Evolutionary conservation across 371 early-diverging fungal species (phyloP), one percentile per base, ranked within the genome.

Genomic region (Circinella minor): DNA sequence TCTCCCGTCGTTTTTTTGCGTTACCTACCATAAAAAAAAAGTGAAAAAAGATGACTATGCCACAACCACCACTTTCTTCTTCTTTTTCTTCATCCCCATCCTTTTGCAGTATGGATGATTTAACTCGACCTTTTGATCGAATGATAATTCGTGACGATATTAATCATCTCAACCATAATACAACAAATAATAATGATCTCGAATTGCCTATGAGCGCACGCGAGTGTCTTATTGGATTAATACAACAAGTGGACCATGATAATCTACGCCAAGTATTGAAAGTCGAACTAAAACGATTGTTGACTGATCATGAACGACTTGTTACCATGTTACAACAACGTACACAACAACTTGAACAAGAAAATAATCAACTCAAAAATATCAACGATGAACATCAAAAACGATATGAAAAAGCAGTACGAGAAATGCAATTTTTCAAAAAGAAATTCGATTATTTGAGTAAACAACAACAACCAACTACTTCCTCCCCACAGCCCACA

Each of bases 381-480:
- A 63, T 75, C n/a, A 47, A 73, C 5, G 13, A 17, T 3, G 80
- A 82, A n/a, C 75, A 73, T n/a, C 82, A 82, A 57, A 69, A 67
- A 46, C 73, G 80, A 37, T 84, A 84, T 47, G 84, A 84, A 59
- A 84, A 84, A 39, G 84, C 84, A 0, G 84, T 84, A 15, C 73
- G 84, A 14, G 84, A 84, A 63, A 81, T 81, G 81, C 84, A 84
- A 18, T 84, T 84, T 47, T 84, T 81, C 48, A 76, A 75, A 61
- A 81, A 78, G 67, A 78, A 78, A 60, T 78, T 77, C 18, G 84
- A 84, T 18, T 74, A 75, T 55, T 14, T 69, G 14, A 71, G 71
- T 54, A 69, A 69, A 59, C 64, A 67, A 55, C 64, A 66, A 27
- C 67, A 69, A 27, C 61, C 51, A 36, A 60, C 60, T 36, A 17